Evolutionary conservation across 768 basidiomycete genomes (phyloP).

Genomic region (Cytidiella melzeri): DNA sequence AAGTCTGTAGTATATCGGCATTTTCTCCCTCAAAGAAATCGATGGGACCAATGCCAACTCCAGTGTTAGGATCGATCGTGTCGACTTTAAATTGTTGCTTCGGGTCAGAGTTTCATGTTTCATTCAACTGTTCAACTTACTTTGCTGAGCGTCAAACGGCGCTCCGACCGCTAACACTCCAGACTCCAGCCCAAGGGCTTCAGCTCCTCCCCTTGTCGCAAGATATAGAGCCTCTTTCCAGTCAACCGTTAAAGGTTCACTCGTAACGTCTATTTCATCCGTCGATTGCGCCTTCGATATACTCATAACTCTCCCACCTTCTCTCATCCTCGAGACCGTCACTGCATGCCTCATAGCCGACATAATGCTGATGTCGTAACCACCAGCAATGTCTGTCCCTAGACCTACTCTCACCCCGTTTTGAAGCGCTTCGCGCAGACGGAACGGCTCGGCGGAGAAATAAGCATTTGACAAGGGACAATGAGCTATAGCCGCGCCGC

Average conservation of each 20-base stretch:
- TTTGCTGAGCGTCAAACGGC: constrained; percentile 70
- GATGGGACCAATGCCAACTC: constrained; percentile 50
- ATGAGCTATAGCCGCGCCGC: constrained; percentile 67
- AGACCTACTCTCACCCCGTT: constrained; percentile 66
- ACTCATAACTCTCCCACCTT: constrained; percentile 38
- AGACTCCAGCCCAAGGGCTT: constrained; percentile 47
- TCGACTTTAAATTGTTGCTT: constrained; percentile 9
- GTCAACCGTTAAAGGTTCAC: constrained; percentile 43
- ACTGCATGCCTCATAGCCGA: constrained; percentile 77
- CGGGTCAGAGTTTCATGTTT: background rate
- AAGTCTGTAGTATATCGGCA: constrained; percentile 8
- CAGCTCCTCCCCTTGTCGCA: constrained; percentile 74
- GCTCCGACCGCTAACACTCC: constrained; percentile 55
- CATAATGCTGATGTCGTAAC: constrained; percentile 77
- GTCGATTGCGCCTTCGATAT: constrained; percentile 1
- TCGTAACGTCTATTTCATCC: constrained; percentile 8
- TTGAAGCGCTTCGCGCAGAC: constrained; percentile 63
- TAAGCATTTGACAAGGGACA: constrained; percentile 89
- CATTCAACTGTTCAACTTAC: constrained; percentile 35
- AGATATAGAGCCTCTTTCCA: constrained; percentile 83
- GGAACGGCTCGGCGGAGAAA: constrained; percentile 70
- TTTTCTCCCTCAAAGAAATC: constrained; percentile 55
- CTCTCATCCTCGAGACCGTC: constrained; percentile 58
- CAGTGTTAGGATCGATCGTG: constrained; percentile 13
- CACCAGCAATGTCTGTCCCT: constrained; percentile 83